phyloP scores from a whole-genome alignment of 202 grass and related monocot species.

The Setaria italica region DNA sequence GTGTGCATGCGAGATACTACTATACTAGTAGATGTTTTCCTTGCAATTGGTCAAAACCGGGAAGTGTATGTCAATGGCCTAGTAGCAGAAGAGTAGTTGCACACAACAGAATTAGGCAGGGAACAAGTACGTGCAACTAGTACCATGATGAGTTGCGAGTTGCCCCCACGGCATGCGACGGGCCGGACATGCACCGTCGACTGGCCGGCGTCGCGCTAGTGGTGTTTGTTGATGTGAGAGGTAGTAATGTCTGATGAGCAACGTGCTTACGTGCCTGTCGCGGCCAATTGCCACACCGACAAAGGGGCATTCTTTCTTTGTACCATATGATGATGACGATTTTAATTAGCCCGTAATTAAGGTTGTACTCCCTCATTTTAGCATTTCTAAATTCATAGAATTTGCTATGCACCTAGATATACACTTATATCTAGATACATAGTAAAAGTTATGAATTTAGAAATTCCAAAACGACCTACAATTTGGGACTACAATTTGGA shows the following conservation, averaged over 20 bases:
- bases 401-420: no score
- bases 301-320: no score
- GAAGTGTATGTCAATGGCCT: background rate
- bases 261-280: background rate
- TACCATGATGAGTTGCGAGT: background rate
- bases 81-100: background rate
- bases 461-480: no score
- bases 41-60: background rate
- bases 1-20: no score
- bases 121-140: background rate
- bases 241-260: background rate
- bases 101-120: background rate
- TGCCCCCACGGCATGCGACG: background rate
- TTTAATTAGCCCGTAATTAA: no score
- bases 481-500: no score
- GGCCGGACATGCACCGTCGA: background rate
- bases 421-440: no score
- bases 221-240: background rate
- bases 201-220: background rate
- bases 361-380: no score
- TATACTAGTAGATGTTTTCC: background rate
- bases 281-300: no score
- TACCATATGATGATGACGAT: no score
- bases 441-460: no score
- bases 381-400: no score